phyloP scores from a whole-genome alignment of 1,139 yeast genomes.

The Saccharomyces pastorianus region DNA sequence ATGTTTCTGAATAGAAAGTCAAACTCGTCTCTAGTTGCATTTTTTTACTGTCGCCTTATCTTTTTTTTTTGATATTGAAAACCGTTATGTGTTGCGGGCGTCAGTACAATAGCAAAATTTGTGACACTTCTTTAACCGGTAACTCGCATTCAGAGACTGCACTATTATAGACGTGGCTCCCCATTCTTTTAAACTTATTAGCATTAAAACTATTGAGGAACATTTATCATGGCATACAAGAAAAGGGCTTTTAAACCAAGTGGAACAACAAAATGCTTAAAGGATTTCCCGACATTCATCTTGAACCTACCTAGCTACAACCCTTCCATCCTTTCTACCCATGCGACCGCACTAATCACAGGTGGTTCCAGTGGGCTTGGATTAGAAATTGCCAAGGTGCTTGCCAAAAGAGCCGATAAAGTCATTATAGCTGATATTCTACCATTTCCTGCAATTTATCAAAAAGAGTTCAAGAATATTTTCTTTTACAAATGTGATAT shows the following conservation, averaged over 20 bases:
- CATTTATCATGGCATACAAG: neutral
- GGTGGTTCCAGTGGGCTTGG: slow-evolving; percentile 83
- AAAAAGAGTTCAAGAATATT: slow-evolving; percentile 34
- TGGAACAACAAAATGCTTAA: neutral
- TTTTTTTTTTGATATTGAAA: neutral
- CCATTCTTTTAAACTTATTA: no score
- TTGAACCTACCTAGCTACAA: neutral
- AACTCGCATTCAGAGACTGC: neutral
- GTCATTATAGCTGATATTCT: slow-evolving; percentile 54
- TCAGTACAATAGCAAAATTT: neutral
- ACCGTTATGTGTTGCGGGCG: neutral
- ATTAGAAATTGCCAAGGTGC: slow-evolving; percentile 43
- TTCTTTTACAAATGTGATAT: slow-evolving; percentile 63
- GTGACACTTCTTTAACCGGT: neutral
- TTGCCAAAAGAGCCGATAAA: slow-evolving; percentile 33
- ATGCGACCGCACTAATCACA: slow-evolving; percentile 54
- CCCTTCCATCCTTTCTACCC: neutral
- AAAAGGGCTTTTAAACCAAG: neutral
- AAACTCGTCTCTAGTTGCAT: neutral
- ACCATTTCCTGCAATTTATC: slow-evolving; percentile 35
- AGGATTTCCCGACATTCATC: neutral
- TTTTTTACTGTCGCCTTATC: neutral
- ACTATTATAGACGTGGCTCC: neutral
- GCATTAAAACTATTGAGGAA: no score
- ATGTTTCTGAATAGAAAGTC: neutral